Percentiles rank a stretch among this genome's conserved stretches.
Evolutionary conservation across 805 yeast species (phyloP).

Genomic region (Saitoella complicata): DNA sequence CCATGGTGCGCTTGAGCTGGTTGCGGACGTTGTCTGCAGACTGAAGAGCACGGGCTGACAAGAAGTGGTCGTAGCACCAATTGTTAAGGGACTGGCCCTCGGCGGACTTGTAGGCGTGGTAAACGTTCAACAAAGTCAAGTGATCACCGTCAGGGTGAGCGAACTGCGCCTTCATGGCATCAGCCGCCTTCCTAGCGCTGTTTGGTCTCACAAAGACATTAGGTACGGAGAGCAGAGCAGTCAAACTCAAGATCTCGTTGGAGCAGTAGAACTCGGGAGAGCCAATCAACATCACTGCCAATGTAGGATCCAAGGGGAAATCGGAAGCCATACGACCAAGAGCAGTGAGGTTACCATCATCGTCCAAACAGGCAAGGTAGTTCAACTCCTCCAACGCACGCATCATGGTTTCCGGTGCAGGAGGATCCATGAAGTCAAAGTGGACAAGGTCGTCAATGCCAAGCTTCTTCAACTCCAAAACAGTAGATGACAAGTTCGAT

Average conservation of each 20-base stretch:
- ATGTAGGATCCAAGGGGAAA: constrained; percentile 90
- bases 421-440: constrained; percentile 98
- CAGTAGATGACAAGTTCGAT: constrained; percentile 80
- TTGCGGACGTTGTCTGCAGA: constrained; percentile 77
- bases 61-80: constrained; percentile 86
- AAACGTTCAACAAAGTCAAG: constrained; percentile 75
- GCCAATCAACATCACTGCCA: constrained; percentile 83
- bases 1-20: constrained; percentile 75
- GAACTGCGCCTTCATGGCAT: constrained; percentile 71
- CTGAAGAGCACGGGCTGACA: constrained; percentile 66
- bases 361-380: constrained; percentile 75
- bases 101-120: constrained; percentile 49
- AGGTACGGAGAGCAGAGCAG: constrained; percentile 84
- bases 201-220: constrained; percentile 89
- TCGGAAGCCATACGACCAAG: constrained; percentile 80
- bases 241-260: constrained; percentile 73
- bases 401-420: constrained; percentile 99
- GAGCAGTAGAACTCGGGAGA: constrained; percentile 77
- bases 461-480: constrained; percentile 77
- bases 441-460: constrained; percentile 94
- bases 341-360: constrained; percentile 79
- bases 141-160: constrained; percentile 95
- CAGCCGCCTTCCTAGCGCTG: constrained; percentile 73
- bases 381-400: constrained; percentile 91
- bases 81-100: constrained; percentile 23